phyloP scores from a whole-genome alignment of 176 grass and related monocot species.

The Zoysia japonica region DNA sequence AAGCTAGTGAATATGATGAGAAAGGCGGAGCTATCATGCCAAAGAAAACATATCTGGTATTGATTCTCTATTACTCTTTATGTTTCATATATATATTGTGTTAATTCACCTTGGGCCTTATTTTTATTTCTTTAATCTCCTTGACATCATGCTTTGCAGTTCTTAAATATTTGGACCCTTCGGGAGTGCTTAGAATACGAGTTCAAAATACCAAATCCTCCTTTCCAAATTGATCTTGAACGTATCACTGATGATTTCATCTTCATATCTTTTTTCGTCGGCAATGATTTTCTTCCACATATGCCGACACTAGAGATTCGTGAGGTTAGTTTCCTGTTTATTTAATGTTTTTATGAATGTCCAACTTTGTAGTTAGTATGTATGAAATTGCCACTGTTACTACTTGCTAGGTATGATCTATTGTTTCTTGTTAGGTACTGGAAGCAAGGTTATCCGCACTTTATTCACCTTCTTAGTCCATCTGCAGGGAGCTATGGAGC shows the following conservation, averaged over 20 bases:
- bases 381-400: conserved; percentile 14
- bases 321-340: conserved; percentile 62
- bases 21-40: conserved; percentile 67
- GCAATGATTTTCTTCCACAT: conserved; percentile 99
- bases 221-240: conserved; percentile 88
- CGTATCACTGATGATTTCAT: conserved; percentile 98
- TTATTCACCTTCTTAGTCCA: conserved; percentile 15
- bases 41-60: conserved; percentile 96
- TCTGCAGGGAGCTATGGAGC: conserved; percentile 90
- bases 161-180: conserved; percentile 98
- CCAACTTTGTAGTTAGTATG: conserved; percentile 12
- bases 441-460: neutral
- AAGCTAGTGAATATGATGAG: conserved; percentile 92
- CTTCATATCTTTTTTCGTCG: conserved; percentile 99
- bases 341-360: conserved; percentile 27
- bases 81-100: conserved; percentile 18
- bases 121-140: neutral
- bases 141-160: conserved; percentile 48
- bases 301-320: conserved; percentile 99
- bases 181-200: conserved; percentile 92
- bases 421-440: conserved; percentile 21
- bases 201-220: conserved; percentile 88
- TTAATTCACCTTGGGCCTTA: neutral
- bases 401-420: conserved; percentile 6
- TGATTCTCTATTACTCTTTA: conserved; percentile 26